phyloP scores from a whole-genome alignment of 352 stramenopile genomes.

The Pythium aphanidermatum region DNA sequence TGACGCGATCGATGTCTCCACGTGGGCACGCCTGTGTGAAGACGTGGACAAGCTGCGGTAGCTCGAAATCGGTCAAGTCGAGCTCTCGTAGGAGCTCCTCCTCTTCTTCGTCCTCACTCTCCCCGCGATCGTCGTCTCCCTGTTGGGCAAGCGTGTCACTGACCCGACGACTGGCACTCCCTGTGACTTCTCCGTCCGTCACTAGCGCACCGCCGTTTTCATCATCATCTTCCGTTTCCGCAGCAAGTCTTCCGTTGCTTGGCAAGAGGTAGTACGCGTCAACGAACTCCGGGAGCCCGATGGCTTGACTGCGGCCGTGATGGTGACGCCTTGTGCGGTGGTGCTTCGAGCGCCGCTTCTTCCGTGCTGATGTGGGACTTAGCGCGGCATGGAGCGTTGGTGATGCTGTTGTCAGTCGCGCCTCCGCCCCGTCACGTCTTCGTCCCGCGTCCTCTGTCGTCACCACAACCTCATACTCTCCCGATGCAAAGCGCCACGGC shows the following conservation, averaged over 20 bases:
- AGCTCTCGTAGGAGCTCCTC: slow-evolving; percentile 45
- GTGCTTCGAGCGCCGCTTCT: slow-evolving; percentile 1
- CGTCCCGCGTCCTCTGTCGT: not conserved
- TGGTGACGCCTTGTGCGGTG: slow-evolving; percentile 10
- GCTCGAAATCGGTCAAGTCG: slow-evolving; percentile 78
- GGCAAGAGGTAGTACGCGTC: slow-evolving; percentile 20
- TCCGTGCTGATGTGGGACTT: not conserved
- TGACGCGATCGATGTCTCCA: slow-evolving; percentile 55
- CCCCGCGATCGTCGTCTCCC: slow-evolving; percentile 13
- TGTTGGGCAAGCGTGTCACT: slow-evolving; percentile 19
- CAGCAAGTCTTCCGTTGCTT: not conserved
- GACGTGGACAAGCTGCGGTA: slow-evolving; percentile 77
- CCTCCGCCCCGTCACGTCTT: not conserved
- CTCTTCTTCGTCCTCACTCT: slow-evolving; percentile 25
- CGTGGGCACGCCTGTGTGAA: slow-evolving; percentile 76
- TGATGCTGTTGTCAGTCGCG: not conserved
- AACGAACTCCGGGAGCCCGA: slow-evolving; percentile 18
- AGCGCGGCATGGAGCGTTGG: not conserved
- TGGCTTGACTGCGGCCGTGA: slow-evolving; percentile 8
- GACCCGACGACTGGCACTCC: not conserved
- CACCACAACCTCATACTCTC: slow-evolving; percentile 36
- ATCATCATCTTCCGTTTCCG: slow-evolving; percentile 6
- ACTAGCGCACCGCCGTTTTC: slow-evolving; percentile 1
- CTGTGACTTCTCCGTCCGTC: slow-evolving; percentile 18
- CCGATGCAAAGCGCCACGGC: slow-evolving; percentile 45